Conservation (phyloP, 305 asterid species). For the Petunia hybrid region DNA sequence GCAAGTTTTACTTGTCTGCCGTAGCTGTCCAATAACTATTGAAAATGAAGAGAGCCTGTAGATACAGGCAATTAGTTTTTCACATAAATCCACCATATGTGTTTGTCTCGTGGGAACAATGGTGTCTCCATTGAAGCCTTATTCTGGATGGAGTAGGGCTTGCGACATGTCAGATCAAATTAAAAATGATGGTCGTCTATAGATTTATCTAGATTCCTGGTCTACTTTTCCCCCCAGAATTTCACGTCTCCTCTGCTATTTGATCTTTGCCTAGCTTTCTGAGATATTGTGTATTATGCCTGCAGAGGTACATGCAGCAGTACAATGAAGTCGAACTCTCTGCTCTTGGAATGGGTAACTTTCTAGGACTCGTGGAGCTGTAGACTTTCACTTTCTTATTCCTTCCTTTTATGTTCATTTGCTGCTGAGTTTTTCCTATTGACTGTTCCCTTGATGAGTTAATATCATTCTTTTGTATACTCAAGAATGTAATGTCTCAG, state of each 20-base stretch:
- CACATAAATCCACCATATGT: background rate
- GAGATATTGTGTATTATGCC: background rate
- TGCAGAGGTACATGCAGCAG: conserved; percentile 75
- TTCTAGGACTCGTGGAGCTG: no score
- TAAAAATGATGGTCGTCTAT: background rate
- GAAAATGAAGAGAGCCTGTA: background rate
- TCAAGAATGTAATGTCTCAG: no score
- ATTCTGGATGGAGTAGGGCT: background rate
- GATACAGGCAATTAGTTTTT: background rate
- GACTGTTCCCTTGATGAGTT: no score
- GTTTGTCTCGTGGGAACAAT: background rate
- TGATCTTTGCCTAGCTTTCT: background rate
- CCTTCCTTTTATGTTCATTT: no score
- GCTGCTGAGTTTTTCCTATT: no score
- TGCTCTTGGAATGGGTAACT: conserved; percentile 78
- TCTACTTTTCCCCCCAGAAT: no score
- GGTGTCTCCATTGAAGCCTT: background rate
- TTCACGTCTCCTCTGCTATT: background rate
- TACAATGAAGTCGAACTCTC: conserved; percentile 70
- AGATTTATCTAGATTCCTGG: background rate
- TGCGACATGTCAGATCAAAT: background rate
- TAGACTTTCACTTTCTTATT: no score
- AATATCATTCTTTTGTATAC: no score
- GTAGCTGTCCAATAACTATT: background rate
- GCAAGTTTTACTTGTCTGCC: background rate